Base-by-base conservation (phyloP, 192 early-diverging fungal species). In the Coemansia nantahalensis region DNA sequence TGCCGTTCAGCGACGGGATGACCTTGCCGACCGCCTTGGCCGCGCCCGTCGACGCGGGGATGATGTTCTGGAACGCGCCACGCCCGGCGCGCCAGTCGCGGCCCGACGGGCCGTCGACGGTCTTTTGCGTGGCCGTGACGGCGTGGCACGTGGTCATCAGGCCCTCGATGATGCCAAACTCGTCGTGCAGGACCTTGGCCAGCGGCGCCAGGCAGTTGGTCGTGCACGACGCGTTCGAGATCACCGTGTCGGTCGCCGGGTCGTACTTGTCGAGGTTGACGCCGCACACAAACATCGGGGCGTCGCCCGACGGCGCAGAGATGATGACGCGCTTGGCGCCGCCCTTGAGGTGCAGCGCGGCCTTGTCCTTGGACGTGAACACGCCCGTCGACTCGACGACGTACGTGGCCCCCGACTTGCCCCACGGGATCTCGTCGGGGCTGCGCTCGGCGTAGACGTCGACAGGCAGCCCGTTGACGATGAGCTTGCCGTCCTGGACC, bases 21-120 rank as follows among this genome's bases (percentile, higher is more conserved):
- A 99, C 93, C 85, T 95, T 95, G 44, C 93, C 93, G 67, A 99
- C 96, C 47, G 96, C 93, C 86, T 97, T 96, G 82, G 96, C 96
- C 41, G 96, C 96, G 56, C 96, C 96, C 42, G 94, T 98, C 55
- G 90, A 86, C 45, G 94, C 89, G 17, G 97, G 94, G 68, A 99
- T 97, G 65, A 99, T 97, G 86, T 99, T 99, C 72, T 91, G 89
- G 76, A 82, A 76, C 39, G 96, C 96, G 70, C 92, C 91, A 82
- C 96, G 94, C 59, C 96, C 94, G 45, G 86, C 89, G 62, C 95
- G 87, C 92, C 94, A 96, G 88, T 96, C 94, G 82, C 93, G 92
- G 68, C 84, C 85, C 30, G 94, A 96, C 39, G 94, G 94, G 53
- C 91, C 89, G 79, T 99, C 96, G 54, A 99, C 96, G 42, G 94